Base-by-base conservation (phyloP, 2,329 filamentous ascomycete species). In the Trichoderma sp. region DNA sequence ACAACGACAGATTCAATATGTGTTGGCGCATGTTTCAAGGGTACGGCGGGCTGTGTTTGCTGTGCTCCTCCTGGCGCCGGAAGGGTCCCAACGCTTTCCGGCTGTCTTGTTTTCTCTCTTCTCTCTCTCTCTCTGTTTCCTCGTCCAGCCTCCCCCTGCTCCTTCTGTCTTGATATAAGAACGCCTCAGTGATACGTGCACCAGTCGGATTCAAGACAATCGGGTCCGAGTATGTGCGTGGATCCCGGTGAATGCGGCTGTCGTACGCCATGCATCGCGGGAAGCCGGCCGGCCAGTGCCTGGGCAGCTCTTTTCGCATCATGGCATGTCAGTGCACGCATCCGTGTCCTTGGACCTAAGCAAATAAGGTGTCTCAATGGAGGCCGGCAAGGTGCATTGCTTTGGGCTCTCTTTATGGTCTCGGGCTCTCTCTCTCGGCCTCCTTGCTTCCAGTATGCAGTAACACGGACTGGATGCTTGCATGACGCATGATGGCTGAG, bases 181-280 rank as follows among this genome's bases (percentile, higher is more conserved):
- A 31, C 69, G 60, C 69, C 69, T 72, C 69, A 53, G 24, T 62
- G 41, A 64, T 72, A 72, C 69, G 69, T 72, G 69, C 69, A 72
- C 69, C 69, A 72, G 69, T 72, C 69, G 69, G 69, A 72, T 38
- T 35, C 29, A n/a, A 72, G 29, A n/a, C 59, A 41, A 72, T 56
- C 69, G 60, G 60, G 41, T 29, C 69, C 45, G 72, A 75, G 12
- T 50, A 67, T 68, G 27, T 68, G 45, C 69, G 69, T 73, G 60
- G 69, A 64, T 29, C 60, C 69, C 69, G 60, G 69, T 41, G 69
- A 73, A 31, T 18, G 60, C 69, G 69, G 69, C 60, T 65, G 60
- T 31, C 21, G 60, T 65, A 65, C 69, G 60, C 69, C 69, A 72
- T 72, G 69, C 69, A 72, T 41, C 69, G 29, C 69, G 69, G 69